Conservation (phyloP, 495 filamentous ascomycete genomes). For the Neurospora sp. region DNA sequence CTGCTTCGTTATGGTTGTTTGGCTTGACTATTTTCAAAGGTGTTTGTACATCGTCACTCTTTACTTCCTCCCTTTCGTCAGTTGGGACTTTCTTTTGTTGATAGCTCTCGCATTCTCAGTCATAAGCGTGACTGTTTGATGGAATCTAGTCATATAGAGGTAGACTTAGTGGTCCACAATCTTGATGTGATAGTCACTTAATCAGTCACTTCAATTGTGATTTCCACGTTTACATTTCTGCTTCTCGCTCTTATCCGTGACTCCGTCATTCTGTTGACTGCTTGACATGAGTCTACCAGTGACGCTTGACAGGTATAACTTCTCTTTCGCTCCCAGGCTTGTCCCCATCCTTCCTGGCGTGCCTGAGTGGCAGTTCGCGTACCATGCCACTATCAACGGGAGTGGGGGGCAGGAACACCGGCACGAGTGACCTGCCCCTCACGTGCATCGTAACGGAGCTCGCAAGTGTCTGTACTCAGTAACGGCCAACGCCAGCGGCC, state of each 20-base stretch:
- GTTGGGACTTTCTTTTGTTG: not conserved
- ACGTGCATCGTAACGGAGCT: not conserved
- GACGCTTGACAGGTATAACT: not conserved
- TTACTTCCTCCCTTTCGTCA: not conserved
- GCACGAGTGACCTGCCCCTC: not conserved
- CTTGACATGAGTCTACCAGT: not conserved
- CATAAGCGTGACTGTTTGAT: not conserved
- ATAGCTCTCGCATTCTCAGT: no score
- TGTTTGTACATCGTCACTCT: no score
- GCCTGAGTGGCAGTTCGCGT: not conserved
- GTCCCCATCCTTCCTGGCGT: not conserved
- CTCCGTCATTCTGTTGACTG: not conserved
- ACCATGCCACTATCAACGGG: not conserved
- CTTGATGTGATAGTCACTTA: not conserved
- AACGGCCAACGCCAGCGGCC: not conserved
- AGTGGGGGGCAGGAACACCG: not conserved
- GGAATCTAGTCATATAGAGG: not conserved
- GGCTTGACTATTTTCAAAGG: no score
- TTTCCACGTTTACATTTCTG: not conserved
- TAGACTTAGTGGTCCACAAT: not conserved
- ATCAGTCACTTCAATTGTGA: not conserved
- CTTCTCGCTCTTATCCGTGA: not conserved
- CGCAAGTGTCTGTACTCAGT: not conserved
- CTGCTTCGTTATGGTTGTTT: no score
- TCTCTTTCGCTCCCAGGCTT: not conserved